A percentile compares a stretch with the other conserved stretches of the same genome.
Evolutionary conservation across 371 early-diverging fungal species (phyloP).

Genomic region (Parasitella parasitica): DNA sequence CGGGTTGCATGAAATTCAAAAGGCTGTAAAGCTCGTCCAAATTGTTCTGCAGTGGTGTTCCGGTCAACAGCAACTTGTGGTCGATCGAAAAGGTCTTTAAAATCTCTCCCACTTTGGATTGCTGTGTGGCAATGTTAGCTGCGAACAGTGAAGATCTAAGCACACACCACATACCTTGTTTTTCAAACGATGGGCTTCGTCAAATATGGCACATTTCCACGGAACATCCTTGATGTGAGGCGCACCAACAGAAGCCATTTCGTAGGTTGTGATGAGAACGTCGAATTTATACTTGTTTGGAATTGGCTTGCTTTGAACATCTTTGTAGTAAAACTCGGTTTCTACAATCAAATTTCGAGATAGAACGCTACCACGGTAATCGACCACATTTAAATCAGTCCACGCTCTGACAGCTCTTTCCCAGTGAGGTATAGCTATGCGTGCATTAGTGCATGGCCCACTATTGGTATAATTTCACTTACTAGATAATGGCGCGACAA

Average conservation of each 20-base stretch:
- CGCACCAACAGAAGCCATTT: conserved; percentile 68
- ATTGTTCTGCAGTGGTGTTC: conserved; percentile 92
- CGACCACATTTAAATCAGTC: conserved; percentile 72
- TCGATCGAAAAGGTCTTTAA: conserved; percentile 45
- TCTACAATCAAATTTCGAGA: conserved; percentile 58
- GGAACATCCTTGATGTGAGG: conserved; percentile 75
- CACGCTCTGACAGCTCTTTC: conserved; percentile 71
- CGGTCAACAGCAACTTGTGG: conserved; percentile 49
- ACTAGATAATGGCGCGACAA: conserved; percentile 73
- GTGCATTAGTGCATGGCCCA: no score
- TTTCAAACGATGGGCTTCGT: conserved; percentile 97
- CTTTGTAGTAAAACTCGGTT: conserved; percentile 71
- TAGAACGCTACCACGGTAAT: conserved; percentile 61
- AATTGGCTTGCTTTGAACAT: conserved; percentile 44
- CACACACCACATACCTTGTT: conserved; percentile 52
- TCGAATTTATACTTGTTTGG: conserved; percentile 71
- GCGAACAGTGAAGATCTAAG: no score
- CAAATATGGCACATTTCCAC: conserved; percentile 88
- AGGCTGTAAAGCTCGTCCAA: conserved; percentile 91
- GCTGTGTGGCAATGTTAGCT: no score
- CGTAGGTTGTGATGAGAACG: conserved; percentile 82
- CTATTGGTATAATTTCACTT: conserved; percentile 12
- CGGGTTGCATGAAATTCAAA: conserved; percentile 90
- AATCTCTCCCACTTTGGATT: conserved; percentile 51
- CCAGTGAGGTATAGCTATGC: conserved; percentile 65